phyloP scores from a whole-genome alignment of 768 basidiomycete genomes.

The Boletales sp. region DNA sequence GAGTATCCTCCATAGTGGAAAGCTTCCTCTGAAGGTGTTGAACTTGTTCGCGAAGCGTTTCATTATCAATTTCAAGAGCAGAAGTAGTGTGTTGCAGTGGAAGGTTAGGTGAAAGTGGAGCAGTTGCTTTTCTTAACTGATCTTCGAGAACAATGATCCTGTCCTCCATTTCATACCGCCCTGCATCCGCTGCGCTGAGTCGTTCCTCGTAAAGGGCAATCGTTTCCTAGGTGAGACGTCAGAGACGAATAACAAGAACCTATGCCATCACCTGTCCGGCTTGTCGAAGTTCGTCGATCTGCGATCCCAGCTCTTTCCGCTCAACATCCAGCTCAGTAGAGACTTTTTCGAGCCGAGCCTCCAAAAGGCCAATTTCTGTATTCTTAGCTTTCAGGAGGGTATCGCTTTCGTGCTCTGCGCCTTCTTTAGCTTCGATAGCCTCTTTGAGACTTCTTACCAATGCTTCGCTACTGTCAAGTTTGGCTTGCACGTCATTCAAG shows the following conservation, averaged over 20 bases:
- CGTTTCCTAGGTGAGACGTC: conserved; percentile 60
- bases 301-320: conserved; percentile 59
- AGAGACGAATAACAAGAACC: background rate
- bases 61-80: conserved; percentile 92
- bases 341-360: conserved; percentile 43
- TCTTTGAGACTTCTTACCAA: conserved; percentile 49
- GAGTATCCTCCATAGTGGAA: conserved; percentile 70
- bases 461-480: conserved; percentile 42
- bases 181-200: conserved; percentile 63
- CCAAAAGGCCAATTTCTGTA: conserved; percentile 55
- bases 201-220: conserved; percentile 94
- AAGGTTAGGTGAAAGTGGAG: conserved; percentile 33
- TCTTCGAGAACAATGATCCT: conserved; percentile 57
- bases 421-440: conserved; percentile 50
- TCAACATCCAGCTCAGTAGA: conserved; percentile 53
- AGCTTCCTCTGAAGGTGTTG: conserved; percentile 81
- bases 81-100: conserved; percentile 47
- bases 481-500: conserved; percentile 40
- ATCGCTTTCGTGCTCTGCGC: conserved; percentile 46
- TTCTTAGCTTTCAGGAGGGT: conserved; percentile 54
- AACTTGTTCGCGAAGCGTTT: conserved; percentile 86
- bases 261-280: conserved; percentile 73
- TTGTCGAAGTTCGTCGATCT: conserved; percentile 80
- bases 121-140: conserved; percentile 32
- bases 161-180: conserved; percentile 77